Evolutionary conservation across 768 basidiomycete species (phyloP), one percentile per base, ranked within the genome.

Genomic region (Rhodosporidiobolus sp.): DNA sequence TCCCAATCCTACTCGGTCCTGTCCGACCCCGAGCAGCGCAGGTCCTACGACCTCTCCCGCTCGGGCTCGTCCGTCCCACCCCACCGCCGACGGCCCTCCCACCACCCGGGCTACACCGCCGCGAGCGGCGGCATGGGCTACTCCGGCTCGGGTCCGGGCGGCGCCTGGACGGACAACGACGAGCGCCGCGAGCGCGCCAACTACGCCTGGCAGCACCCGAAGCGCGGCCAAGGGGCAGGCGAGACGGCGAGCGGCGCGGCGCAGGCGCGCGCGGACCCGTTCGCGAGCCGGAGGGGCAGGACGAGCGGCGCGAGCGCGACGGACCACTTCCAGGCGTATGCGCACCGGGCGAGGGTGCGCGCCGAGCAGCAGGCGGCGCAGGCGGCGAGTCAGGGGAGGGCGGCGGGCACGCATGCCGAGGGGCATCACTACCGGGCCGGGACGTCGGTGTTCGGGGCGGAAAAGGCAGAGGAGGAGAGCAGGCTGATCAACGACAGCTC

Each of bases 141-240:
- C 52, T 62, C 65, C 6, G 35, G 24, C 8, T 64, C 61, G 6
- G 28, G 52, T 2, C 4, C 28, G 3, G 65, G 50, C 7, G 66
- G 61, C 17, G 62, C 53, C 5, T 63, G 66, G 62, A 72, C 49
- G n/a, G 53, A 57, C 19, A 75, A 75, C 64, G 67, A 72, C 34
- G 74, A 71, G 49, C 67, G 74, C 3, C 46, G 74, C 4, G 14
- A 58, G 20, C 64, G 63, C 28, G 74, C 74, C 17, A 75, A 75
- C 61, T 72, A 75, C 67, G 74, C 74, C 6, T 75, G 74, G 74
- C 57, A 68, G 60, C 74, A 75, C 49, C 74, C 74, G 10, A 28
- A 48, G 30, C 52, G 64, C 10, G 72, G 53, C 1, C 45, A n/a
- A n/a, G 48, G 58, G 28, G 46, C 65, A 9, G 50, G 59, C 4